Percentiles rank a stretch among this genome's conserved stretches.
phyloP scores from a whole-genome alignment of 169 alveolate species.

The Babesia microti region DNA sequence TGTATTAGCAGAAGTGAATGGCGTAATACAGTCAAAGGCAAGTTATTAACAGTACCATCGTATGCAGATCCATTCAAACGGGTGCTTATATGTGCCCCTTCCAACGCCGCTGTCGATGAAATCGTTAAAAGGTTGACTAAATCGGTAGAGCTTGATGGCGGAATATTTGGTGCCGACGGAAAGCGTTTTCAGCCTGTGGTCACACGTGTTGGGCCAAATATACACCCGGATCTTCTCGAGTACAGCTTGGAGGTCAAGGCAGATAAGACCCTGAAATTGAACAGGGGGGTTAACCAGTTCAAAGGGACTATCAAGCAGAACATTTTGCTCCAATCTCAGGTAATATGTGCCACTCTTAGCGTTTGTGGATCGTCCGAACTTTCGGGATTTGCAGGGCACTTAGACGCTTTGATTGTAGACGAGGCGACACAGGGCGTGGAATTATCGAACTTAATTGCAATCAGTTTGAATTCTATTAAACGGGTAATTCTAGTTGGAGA shows the following conservation, averaged over 20 bases:
- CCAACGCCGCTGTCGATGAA: constrained; percentile 98
- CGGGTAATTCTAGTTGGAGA: constrained; percentile 95
- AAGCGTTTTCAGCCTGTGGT: constrained; percentile 65
- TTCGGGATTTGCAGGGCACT: constrained; percentile 37
- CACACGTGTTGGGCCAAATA: constrained; percentile 81
- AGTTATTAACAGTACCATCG: constrained; percentile 12
- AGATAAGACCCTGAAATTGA: constrained; percentile 24
- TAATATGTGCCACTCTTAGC: constrained; percentile 80
- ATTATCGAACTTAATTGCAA: constrained; percentile 57
- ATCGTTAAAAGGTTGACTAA: constrained; percentile 80
- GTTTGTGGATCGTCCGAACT: constrained; percentile 79
- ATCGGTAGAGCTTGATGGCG: constrained; percentile 54
- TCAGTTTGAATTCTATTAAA: constrained; percentile 50
- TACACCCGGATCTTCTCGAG: constrained; percentile 72
- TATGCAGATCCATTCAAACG: constrained; percentile 29
- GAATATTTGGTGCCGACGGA: constrained; percentile 75
- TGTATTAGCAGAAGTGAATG: constrained; percentile 7
- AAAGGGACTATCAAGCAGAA: constrained; percentile 39
- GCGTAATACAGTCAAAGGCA: constrained; percentile 2
- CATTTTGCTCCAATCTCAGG: constrained; percentile 64
- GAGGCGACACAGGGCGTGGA: constrained; percentile 95
- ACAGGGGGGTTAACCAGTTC: constrained; percentile 2
- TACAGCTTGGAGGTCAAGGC: constrained; percentile 73
- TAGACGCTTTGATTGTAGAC: constrained; percentile 92
- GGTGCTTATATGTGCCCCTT: constrained; percentile 94